Evolutionary conservation across 352 stramenopile species (phyloP).

Genomic region (Phytophthora tentaculata): DNA sequence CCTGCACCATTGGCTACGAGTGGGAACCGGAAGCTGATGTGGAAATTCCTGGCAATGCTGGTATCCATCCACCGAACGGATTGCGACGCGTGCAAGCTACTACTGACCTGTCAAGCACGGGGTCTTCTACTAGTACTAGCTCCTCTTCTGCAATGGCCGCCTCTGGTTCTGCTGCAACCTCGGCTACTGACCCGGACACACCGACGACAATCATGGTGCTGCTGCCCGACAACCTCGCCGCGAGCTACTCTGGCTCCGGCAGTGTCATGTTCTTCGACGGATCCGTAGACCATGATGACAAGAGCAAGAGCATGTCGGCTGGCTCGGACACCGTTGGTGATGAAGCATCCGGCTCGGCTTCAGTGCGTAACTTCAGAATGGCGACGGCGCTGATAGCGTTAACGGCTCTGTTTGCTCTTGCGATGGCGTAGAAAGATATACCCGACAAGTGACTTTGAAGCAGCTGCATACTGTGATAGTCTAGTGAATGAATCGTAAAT

Average conservation of each 20-base stretch:
- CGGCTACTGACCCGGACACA: constrained; percentile 34
- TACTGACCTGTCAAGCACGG: constrained; percentile 24
- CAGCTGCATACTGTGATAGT: constrained; percentile 9
- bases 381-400: constrained; percentile 20
- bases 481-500: constrained; percentile 22
- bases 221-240: constrained; percentile 54
- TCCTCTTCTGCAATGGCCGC: constrained; percentile 14
- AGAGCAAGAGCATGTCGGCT: constrained; percentile 25
- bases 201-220: constrained; percentile 68
- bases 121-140: constrained; percentile 7
- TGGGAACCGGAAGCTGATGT: constrained; percentile 38
- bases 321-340: constrained; percentile 19
- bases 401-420: constrained; percentile 23
- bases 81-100: constrained; percentile 39
- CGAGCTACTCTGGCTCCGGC: constrained; percentile 49
- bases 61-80: constrained; percentile 10
- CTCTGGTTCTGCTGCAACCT: constrained; percentile 23
- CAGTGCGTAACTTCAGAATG: constrained; percentile 19
- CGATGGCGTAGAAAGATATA: constrained; percentile 27
- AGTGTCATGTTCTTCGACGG: constrained; percentile 53
- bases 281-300: constrained; percentile 24
- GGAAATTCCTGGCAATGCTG: constrained; percentile 28
- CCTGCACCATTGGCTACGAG: constrained; percentile 18
- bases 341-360: constrained; percentile 22
- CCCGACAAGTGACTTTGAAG: constrained; percentile 6